These are phyloP conservation scores for Chamaecyparis obtusa DNA, from an alignment of 75 land plant species.

Conservation along the genomic window DNA sequence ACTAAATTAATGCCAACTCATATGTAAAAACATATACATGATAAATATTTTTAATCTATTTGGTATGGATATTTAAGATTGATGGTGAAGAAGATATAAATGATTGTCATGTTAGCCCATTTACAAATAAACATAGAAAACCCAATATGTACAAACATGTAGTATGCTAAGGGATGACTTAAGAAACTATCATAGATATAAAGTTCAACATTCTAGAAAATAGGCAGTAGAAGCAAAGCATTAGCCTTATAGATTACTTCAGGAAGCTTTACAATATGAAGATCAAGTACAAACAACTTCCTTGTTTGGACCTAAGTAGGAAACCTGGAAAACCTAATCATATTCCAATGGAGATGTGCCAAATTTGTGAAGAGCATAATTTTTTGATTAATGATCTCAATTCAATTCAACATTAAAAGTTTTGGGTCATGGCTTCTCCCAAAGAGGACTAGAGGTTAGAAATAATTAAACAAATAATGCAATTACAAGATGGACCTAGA, in stretches of 20 bases:
- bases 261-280: conserved; percentile 30
- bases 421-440: not conserved
- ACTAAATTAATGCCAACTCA: no score
- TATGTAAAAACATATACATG: no score
- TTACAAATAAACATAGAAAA: no score
- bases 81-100: no score
- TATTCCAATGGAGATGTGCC: conserved; percentile 70
- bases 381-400: conserved; percentile 26
- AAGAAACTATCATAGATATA: conserved; percentile 14
- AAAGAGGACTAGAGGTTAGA: conserved; percentile 19
- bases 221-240: not conserved
- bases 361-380: conserved; percentile 34
- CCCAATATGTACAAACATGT: no score
- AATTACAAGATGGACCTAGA: conserved; percentile 34
- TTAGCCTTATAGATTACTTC: conserved; percentile 35
- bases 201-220: conserved; percentile 27
- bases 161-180: no score
- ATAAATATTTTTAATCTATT: no score
- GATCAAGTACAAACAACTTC: conserved; percentile 31
- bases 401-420: not conserved
- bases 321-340: conserved; percentile 14
- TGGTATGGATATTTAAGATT: no score
- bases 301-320: conserved; percentile 37
- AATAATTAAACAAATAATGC: conserved; percentile 27
- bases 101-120: no score